Evolutionary conservation across 768 basidiomycete species (phyloP), one percentile per base, ranked within the genome.

Genomic region (Russula compacta): DNA sequence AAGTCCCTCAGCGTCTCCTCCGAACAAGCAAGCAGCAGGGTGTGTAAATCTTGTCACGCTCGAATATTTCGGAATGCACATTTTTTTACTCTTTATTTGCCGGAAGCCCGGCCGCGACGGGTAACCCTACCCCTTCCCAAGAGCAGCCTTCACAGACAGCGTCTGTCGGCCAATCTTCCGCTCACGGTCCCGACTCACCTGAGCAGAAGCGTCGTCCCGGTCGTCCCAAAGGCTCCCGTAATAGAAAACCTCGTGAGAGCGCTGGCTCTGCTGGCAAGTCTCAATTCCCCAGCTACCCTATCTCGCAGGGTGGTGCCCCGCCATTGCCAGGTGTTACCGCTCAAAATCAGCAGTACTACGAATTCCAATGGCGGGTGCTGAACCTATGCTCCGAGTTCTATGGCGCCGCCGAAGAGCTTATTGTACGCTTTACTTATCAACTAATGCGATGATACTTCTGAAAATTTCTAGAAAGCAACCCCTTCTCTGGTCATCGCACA

Each of bases 371-470:
- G 89, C 83, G 87, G 56, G 82, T 89, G 43, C 71, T 91, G 59
- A 89, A 89, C 68, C 75, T 92, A 43, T 92, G 89, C 71, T 84
- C 87, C 1, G 89, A 92, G 70, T 92, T 92, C 70, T 92, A 92
- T 73, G 85, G 83, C 32, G 89, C 89, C 6, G 89, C 89, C 17
- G 89, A 90, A 71, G 89, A 92, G 71, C 80, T 92, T 49, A 79
- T 92, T 60, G 89, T 91, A 72, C 72, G 86, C 81, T 64, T 39
- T 33, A 33, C 19, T 33, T 39, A 53, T 52, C 60, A 43, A 39
- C 52, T 49, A 32, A 59, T 40, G 61, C 59, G 60, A 53, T 65
- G 55, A 44, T 36, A 5, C 40, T 35, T 50, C 60, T 40, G 39
- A 46, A 48, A 9, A 57, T 43, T 46, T 57, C n/a, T 67, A 79